phyloP scores from a whole-genome alignment of 805 yeast genomes.

The Candida sakaeoensis region DNA sequence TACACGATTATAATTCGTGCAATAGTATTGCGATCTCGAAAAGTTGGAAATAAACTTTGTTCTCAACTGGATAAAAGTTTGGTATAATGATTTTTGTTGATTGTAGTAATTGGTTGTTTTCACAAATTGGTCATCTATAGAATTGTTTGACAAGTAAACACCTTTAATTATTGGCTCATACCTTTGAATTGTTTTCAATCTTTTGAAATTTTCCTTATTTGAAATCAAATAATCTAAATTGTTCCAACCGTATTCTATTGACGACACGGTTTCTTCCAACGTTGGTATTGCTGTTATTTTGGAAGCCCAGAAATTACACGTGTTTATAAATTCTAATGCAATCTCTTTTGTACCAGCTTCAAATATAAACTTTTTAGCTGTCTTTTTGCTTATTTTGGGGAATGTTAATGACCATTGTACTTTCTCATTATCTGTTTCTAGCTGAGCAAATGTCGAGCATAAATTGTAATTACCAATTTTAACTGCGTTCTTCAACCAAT shows the following conservation, averaged over 20 bases:
- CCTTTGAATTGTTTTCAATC: conserved; percentile 31
- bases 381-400: conserved; percentile 38
- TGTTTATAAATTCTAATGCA: conserved; percentile 66
- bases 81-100: conserved; percentile 32
- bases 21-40: conserved; percentile 19
- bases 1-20: conserved; percentile 35
- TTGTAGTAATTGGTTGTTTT: conserved; percentile 40
- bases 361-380: conserved; percentile 48
- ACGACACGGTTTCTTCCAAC: conserved; percentile 61
- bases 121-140: conserved; percentile 30
- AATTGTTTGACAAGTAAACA: conserved; percentile 35
- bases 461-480: conserved; percentile 51
- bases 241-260: conserved; percentile 84
- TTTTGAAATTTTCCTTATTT: conserved; percentile 27
- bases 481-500: conserved; percentile 64
- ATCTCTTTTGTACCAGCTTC: conserved; percentile 64
- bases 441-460: conserved; percentile 48
- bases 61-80: conserved; percentile 28
- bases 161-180: conserved; percentile 45
- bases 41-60: conserved; percentile 27
- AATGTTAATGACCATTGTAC: conserved; percentile 52
- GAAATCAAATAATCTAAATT: conserved; percentile 30
- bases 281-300: conserved; percentile 78
- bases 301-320: conserved; percentile 90
- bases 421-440: conserved; percentile 21